Evolutionary conservation across 2,329 filamentous ascomycete genomes (phyloP).

Genomic region (Diaporthe helianthi): DNA sequence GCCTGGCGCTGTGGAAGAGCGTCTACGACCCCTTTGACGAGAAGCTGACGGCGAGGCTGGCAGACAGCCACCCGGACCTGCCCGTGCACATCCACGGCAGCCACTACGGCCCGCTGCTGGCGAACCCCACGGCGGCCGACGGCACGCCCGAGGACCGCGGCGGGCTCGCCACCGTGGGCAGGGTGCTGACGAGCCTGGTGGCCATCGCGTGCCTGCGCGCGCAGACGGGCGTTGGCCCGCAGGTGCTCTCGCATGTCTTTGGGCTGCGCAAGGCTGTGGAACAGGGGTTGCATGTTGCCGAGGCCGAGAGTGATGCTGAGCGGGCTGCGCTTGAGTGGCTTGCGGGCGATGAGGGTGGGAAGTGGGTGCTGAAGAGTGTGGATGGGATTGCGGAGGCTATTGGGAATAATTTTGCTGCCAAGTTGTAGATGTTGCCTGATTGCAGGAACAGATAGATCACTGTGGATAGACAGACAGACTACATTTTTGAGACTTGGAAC

Average conservation of each 20-base stretch:
- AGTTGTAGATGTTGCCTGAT: constrained; percentile 36
- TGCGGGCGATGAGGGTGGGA: constrained; percentile 53
- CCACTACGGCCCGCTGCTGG: constrained; percentile 77
- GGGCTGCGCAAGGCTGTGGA: constrained; percentile 78
- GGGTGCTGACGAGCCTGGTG: constrained; percentile 75
- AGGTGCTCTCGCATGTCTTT: constrained; percentile 83
- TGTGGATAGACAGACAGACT: not conserved
- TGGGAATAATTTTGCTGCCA: constrained; percentile 50
- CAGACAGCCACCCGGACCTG: constrained; percentile 78
- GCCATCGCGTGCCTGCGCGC: constrained; percentile 77
- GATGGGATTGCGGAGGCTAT: constrained; percentile 55
- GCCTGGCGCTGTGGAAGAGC: constrained; percentile 73
- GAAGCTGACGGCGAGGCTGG: constrained; percentile 75
- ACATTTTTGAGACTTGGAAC: not conserved
- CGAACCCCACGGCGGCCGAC: constrained; percentile 62
- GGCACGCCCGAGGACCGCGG: constrained; percentile 43
- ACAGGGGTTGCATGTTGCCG: constrained; percentile 31
- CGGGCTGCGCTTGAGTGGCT: constrained; percentile 51
- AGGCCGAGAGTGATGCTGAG: constrained; percentile 40
- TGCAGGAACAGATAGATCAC: not conserved
- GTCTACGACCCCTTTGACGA: constrained; percentile 78
- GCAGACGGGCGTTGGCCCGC: constrained; percentile 82
- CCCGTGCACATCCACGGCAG: constrained; percentile 79
- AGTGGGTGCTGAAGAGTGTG: constrained; percentile 55
- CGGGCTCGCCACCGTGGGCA: constrained; percentile 63